A percentile compares a stretch with the other conserved stretches of the same genome.
phyloP scores from a whole-genome alignment of 2,329 filamentous ascomycete genomes.

The Paecilomyces formosus region DNA sequence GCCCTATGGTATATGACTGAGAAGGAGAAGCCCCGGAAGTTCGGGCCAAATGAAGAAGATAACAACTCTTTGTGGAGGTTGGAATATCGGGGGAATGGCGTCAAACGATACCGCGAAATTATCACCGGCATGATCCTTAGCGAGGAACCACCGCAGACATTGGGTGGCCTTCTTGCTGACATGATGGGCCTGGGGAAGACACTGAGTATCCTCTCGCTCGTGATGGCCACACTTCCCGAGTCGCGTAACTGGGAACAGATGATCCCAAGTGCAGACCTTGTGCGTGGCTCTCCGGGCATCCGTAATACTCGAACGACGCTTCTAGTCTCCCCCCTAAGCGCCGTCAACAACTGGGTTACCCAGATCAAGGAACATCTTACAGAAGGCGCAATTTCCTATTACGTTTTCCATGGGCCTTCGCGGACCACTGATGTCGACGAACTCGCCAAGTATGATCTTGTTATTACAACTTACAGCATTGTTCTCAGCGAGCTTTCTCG shows the following conservation, averaged over 20 bases:
- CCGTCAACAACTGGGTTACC: constrained; percentile 88
- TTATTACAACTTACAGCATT: constrained; percentile 90
- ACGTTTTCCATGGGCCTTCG: constrained; percentile 79
- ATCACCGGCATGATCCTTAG: constrained; percentile 66
- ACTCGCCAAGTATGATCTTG: constrained; percentile 68
- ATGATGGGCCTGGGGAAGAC: constrained; percentile 90
- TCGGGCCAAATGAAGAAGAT: constrained; percentile 51
- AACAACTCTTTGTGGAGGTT: constrained; percentile 73
- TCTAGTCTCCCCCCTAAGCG: constrained; percentile 81
- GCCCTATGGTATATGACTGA: constrained; percentile 78
- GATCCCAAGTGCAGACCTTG: constrained; percentile 38
- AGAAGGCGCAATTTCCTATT: constrained; percentile 57
- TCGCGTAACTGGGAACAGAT: constrained; percentile 55
- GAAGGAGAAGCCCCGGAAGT: constrained; percentile 62
- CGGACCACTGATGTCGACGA: constrained; percentile 62
- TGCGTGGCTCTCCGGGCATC: constrained; percentile 23
- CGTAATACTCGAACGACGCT: constrained; percentile 73
- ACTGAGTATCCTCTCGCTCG: constrained; percentile 73
- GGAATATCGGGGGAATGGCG: constrained; percentile 48
- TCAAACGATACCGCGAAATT: constrained; percentile 67
- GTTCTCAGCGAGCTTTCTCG: constrained; percentile 69
- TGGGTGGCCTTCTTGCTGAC: constrained; percentile 70
- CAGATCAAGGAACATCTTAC: constrained; percentile 79
- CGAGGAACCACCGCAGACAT: constrained; percentile 56
- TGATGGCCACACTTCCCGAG: constrained; percentile 58